Base-by-base conservation (phyloP, 768 basidiomycete genomes). In the Crucibulum laeve region DNA sequence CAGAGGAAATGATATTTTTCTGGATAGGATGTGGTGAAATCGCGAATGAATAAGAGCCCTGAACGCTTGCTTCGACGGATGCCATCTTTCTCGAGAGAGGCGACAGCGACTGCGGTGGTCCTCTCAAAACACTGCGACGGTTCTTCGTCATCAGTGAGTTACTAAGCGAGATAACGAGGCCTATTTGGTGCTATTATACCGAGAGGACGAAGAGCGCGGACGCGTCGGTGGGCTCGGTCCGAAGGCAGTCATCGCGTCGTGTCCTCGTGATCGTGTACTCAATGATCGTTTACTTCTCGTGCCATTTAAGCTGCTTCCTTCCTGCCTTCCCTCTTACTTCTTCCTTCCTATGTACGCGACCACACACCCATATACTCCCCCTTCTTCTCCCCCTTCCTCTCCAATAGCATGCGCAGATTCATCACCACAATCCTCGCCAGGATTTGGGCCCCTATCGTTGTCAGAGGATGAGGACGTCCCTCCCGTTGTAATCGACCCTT, bases 381-480 rank as follows among this genome's bases (percentile, higher is more conserved):
- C 19, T 1, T 36, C 42, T 36, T 36, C 42, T 15, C 42, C 42
- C 19, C n/a, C 33, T 25, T 43, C 42, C 24, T 36, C 42, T 4
- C 42, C 42, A 7, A 10, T 19, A 3, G 3, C 22, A 14, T 43
- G 19, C 21, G 15, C 21, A 7, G 42, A 43, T 37, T 43, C 42
- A 18, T 43, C 42, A 7, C 42, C 42, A 13, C 42, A 30, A 1
- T 18, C 30, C 14, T 43, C 42, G 10, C 42, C 42, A 11, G 7
- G 15, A 7, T 24, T 36, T 8, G 33, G 21, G 15, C 28, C 42
- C 14, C 17, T 36, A 17, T 14, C 22, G 11, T 18, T 40, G 7
- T 37, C 18, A 13, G 39, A 2, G 14, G 4, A 34, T n/a, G 30
- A 23, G 21, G n/a, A n/a, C n/a, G n/a, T n/a, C n/a, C n/a, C n/a